Conservation (phyloP, 345 rosid genomes). For the Carallia brachiata region DNA sequence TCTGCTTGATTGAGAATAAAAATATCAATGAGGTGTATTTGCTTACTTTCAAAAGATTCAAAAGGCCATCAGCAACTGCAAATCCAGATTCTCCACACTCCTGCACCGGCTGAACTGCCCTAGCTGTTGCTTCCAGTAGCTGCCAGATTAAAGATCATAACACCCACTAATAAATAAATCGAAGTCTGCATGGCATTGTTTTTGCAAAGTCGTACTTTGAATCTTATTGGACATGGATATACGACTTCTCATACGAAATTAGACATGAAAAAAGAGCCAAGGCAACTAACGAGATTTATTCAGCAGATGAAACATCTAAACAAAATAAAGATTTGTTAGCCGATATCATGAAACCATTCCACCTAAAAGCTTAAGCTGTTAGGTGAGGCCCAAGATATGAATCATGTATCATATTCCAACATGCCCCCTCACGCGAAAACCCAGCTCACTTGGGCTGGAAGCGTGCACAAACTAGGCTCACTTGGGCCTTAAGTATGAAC, state of each 20-base stretch:
- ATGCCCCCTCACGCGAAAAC: too few relatives aligned
- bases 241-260: neutral
- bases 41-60: conserved; percentile 81
- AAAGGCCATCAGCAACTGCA: conserved; percentile 86
- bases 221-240: too few relatives aligned
- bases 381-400: too few relatives aligned
- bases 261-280: neutral
- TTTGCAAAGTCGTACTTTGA: too few relatives aligned
- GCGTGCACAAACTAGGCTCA: too few relatives aligned
- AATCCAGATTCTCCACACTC: conserved; percentile 89
- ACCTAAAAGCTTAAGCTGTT: too few relatives aligned
- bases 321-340: neutral
- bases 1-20: neutral
- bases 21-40: neutral
- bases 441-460: too few relatives aligned
- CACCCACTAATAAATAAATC: neutral
- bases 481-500: too few relatives aligned
- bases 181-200: too few relatives aligned
- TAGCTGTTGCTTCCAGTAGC: conserved; percentile 95
- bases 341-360: too few relatives aligned
- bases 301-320: conserved; percentile 5
- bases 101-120: conserved; percentile 78
- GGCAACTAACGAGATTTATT: neutral
- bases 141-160: conserved; percentile 30
- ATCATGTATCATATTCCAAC: too few relatives aligned